Conservation (phyloP, 495 filamentous ascomycete genomes). For the Neurospora sublineolata region DNA sequence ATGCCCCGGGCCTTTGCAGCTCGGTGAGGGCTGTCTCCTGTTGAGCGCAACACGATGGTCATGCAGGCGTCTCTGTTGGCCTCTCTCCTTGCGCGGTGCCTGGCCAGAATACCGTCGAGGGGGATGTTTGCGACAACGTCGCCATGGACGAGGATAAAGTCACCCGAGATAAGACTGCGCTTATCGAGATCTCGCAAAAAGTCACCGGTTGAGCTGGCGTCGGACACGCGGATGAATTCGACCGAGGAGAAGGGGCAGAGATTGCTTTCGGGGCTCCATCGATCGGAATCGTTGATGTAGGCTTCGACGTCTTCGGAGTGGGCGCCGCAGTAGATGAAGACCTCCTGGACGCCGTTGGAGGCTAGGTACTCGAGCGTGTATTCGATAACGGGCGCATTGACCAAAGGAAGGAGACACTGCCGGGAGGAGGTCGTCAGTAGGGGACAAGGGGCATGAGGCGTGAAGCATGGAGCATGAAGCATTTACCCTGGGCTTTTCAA, state of each 20-base stretch:
- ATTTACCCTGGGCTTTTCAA: conserved; percentile 77
- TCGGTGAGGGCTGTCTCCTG: conserved; percentile 54
- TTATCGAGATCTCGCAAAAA: conserved; percentile 90
- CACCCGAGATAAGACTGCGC: conserved; percentile 71
- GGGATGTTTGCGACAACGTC: conserved; percentile 88
- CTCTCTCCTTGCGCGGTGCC: conserved; percentile 69
- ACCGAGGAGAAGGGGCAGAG: conserved; percentile 78
- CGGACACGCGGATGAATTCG: conserved; percentile 75
- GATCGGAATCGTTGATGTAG: conserved; percentile 50
- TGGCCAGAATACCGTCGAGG: conserved; percentile 64
- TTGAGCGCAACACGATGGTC: conserved; percentile 85
- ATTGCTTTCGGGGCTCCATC: conserved; percentile 31
- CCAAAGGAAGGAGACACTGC: conserved; percentile 87
- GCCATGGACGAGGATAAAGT: conserved; percentile 87
- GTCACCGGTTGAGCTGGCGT: conserved; percentile 76
- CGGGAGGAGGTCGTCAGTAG: conserved; percentile 2
- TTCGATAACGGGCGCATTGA: conserved; percentile 89
- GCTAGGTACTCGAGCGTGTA: conserved; percentile 96
- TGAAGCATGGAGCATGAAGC: neutral
- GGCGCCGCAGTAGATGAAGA: conserved; percentile 82
- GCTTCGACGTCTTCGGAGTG: conserved; percentile 83
- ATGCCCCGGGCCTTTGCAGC: conserved; percentile 57
- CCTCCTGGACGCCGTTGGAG: conserved; percentile 80
- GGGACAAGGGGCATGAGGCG: neutral
- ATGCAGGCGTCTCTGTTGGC: conserved; percentile 93